Percentiles rank a stretch among this genome's conserved stretches.
These are phyloP conservation scores for Coemansia sp. DNA, from an alignment of 192 early-diverging fungal genomes.

Conservation along the genomic window DNA sequence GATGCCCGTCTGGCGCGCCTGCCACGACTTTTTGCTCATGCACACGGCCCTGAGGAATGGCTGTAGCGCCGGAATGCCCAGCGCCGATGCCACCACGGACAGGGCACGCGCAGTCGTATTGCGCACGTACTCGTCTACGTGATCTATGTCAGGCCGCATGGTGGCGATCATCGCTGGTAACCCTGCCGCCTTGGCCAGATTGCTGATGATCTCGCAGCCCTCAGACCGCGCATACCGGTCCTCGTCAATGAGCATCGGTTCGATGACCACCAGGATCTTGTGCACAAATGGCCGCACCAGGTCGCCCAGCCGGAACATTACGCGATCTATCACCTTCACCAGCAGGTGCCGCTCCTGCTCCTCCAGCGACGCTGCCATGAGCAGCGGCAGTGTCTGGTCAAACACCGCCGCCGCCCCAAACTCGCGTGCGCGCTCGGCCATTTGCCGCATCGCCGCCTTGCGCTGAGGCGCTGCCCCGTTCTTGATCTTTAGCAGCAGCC, in stretches of 20 bases:
- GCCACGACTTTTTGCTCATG: slow-evolving; percentile 93
- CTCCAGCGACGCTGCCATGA: slow-evolving; percentile 96
- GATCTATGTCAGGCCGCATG: slow-evolving; percentile 99
- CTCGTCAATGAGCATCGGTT: slow-evolving; percentile 94
- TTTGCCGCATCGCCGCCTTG: slow-evolving; percentile 88
- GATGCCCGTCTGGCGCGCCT: slow-evolving; percentile 96
- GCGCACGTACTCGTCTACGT: slow-evolving; percentile 95
- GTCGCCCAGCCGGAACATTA: slow-evolving; percentile 93
- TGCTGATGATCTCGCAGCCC: slow-evolving; percentile 96
- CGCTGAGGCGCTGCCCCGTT: slow-evolving; percentile 95
- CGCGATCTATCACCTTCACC: slow-evolving; percentile 97
- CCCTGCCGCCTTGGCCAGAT: slow-evolving; percentile 95
- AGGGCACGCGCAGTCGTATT: slow-evolving; percentile 98
- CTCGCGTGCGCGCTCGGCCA: slow-evolving; percentile 93
- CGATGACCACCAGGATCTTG: slow-evolving; percentile 98
- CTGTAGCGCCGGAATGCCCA: slow-evolving; percentile 89
- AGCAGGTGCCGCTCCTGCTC: slow-evolving; percentile 98
- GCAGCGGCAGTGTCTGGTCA: slow-evolving; percentile 90
- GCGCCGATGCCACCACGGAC: slow-evolving; percentile 92
- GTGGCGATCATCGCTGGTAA: slow-evolving; percentile 97
- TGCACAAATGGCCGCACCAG: slow-evolving; percentile 95
- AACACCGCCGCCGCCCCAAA: slow-evolving; percentile 93
- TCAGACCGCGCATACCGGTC: slow-evolving; percentile 92
- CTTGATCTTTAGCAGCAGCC: slow-evolving; percentile 94
- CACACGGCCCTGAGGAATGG: slow-evolving; percentile 97